Percentiles rank a stretch among this genome's conserved stretches.
phyloP scores from a whole-genome alignment of 2,329 filamentous ascomycete species.

The Sclerotinia sclerotiorum region DNA sequence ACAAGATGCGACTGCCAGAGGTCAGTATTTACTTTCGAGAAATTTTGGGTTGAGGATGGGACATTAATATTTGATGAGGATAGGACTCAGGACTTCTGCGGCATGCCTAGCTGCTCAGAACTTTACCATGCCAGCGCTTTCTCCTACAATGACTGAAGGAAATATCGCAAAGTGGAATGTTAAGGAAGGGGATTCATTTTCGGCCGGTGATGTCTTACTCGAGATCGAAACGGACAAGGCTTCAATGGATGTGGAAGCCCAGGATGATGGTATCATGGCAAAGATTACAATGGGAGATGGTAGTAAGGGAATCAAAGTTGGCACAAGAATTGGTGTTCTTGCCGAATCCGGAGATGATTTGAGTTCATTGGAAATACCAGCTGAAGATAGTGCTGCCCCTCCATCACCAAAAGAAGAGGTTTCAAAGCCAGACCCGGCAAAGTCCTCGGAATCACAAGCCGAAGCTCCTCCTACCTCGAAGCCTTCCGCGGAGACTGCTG shows the following conservation, averaged over 20 bases:
- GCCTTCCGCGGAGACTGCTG: conserved; percentile 30
- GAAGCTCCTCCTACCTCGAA: conserved; percentile 18
- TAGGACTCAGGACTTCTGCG: conserved; percentile 65
- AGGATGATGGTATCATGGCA: conserved; percentile 82
- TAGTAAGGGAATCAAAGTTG: conserved; percentile 74
- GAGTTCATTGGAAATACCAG: conserved; percentile 69
- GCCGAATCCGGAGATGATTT: conserved; percentile 82
- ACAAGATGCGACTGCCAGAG: conserved; percentile 56
- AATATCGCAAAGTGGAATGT: conserved; percentile 84
- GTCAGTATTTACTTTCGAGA: conserved; percentile 46
- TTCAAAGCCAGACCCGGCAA: conserved; percentile 33
- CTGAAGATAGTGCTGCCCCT: conserved; percentile 54
- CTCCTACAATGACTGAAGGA: conserved; percentile 91
- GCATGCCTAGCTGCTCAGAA: conserved; percentile 73
- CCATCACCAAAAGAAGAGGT: conserved; percentile 35
- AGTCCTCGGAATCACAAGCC: conserved; percentile 25
- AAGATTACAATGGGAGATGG: conserved; percentile 78
- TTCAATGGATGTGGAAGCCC: conserved; percentile 91
- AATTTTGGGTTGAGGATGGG: conserved; percentile 22
- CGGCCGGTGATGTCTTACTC: conserved; percentile 80
- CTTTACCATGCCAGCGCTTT: conserved; percentile 88
- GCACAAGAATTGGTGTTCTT: conserved; percentile 76
- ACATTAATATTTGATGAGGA: conserved; percentile 13
- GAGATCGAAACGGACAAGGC: conserved; percentile 96
- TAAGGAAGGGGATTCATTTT: conserved; percentile 82